Base-by-base conservation (phyloP, 805 yeast species). In the Starmerella stellata region DNA sequence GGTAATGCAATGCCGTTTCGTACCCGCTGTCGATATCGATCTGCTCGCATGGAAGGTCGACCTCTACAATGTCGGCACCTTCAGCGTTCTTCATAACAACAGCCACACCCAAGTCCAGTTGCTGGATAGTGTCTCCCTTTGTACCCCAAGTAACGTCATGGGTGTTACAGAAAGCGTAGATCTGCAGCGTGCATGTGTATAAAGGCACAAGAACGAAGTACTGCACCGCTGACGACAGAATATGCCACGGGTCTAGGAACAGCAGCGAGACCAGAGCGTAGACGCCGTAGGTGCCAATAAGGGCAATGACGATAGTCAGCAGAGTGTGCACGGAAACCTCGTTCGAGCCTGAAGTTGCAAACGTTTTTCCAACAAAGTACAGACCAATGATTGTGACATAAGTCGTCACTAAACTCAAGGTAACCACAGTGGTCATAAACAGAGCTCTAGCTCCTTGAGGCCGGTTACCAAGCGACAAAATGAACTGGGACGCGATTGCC, bases 71-170 rank as follows among this genome's bases (percentile, higher is more conserved):
- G 53, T 79, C 85, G 44, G 75, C 77, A 38, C 93, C 93, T 21
- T 44, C 41, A 41, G 77, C 70, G 39, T 78, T 90, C 44, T 76
- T 76, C 53, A 78, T 75, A 44, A 80, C 78, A 23, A 79, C 78
- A 36, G 93, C 93, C 34, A 79, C 75, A 35, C 93, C 85, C 28
- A 76, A 63, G 44, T 71, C 77, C 46, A 72, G 71, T 16, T 72
- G 69, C 34, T 73, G 77, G 43, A 70, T 71, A 46, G 76, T 78
- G 44, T 85, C 95, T 48, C 98, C 98, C 56, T 87, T 87, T 2
- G 98, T 87, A 60, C 98, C 98, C 98, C 98, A 87, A 0, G 95
- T 79, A 37, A 90, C 94, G 64, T 87, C 98, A 60, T 87, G 96
- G 2, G 95, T 87, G 57, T 87, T 87, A 63, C 98, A 87, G 60